These are phyloP conservation scores for Aquilaria sinensis DNA, from an alignment of 345 rosid species.

Conservation along the genomic window DNA sequence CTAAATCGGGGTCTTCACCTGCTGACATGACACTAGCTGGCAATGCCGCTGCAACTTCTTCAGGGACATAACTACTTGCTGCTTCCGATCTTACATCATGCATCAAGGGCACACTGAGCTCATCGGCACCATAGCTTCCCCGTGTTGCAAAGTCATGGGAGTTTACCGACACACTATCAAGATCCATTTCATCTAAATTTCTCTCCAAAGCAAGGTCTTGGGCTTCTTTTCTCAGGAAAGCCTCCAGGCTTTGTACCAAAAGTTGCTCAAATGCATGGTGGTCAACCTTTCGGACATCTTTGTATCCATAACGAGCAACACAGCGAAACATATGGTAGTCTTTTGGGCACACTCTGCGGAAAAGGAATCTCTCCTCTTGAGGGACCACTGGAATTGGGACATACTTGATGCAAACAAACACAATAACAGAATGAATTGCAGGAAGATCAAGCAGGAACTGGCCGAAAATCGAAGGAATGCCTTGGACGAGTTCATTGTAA, in stretches of 20 bases:
- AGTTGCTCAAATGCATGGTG: constrained; percentile 77
- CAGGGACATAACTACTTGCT: constrained; percentile 22
- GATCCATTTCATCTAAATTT: constrained; percentile 32
- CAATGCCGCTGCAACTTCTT: constrained; percentile 27
- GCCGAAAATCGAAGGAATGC: constrained; percentile 83
- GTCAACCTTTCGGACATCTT: constrained; percentile 83
- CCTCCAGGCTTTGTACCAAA: constrained; percentile 73
- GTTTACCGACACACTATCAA: constrained; percentile 33
- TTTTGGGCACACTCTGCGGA: constrained; percentile 81
- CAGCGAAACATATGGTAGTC: constrained; percentile 95
- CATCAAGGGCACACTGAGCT: constrained; percentile 62
- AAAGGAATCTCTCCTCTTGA: constrained; percentile 83
- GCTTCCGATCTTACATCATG: constrained; percentile 30
- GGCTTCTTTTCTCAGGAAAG: constrained; percentile 72
- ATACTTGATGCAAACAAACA: constrained; percentile 91
- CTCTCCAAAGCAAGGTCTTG: constrained; percentile 75
- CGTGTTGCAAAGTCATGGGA: constrained; percentile 22
- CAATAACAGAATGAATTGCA: constrained; percentile 81
- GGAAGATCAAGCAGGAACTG: constrained; percentile 85
- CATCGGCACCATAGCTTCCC: constrained; percentile 27
- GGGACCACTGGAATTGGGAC: constrained; percentile 93
- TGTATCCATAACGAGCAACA: constrained; percentile 88
- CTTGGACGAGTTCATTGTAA: constrained; percentile 87
- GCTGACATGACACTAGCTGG: constrained; percentile 43
- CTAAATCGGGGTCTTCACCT: constrained; percentile 74